Conservation (phyloP, 257 asterid species). For the Agastache rugosa region DNA sequence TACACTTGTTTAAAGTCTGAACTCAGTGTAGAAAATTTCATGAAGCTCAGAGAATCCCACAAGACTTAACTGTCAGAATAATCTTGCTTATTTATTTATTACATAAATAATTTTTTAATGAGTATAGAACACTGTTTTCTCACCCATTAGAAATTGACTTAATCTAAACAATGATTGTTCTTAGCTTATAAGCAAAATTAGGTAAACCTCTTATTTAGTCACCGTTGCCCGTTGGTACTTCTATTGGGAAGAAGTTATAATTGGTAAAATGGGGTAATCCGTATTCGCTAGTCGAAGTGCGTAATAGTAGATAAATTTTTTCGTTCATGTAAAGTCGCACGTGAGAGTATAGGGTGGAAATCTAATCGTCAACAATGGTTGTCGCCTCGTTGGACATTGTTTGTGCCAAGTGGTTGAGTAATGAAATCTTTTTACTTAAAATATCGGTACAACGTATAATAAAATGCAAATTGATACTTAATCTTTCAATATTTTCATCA, state of each 20-base stretch:
- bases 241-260: neutral
- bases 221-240: neutral
- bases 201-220: neutral
- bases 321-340: too few relatives aligned
- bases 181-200: constrained; percentile 27
- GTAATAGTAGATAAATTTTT: too few relatives aligned
- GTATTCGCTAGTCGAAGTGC: too few relatives aligned
- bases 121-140: neutral
- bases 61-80: constrained; percentile 43
- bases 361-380: too few relatives aligned
- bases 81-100: neutral
- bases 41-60: constrained; percentile 20
- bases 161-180: constrained; percentile 25
- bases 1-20: constrained; percentile 30
- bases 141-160: constrained; percentile 1
- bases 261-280: neutral
- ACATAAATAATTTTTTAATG: neutral
- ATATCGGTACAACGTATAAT: too few relatives aligned
- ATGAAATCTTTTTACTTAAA: too few relatives aligned
- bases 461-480: too few relatives aligned
- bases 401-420: too few relatives aligned
- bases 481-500: too few relatives aligned
- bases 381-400: too few relatives aligned
- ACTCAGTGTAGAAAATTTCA: constrained; percentile 17
- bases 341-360: too few relatives aligned